Conservation (phyloP, 495 filamentous ascomycete species). For the Neurospora africana region DNA sequence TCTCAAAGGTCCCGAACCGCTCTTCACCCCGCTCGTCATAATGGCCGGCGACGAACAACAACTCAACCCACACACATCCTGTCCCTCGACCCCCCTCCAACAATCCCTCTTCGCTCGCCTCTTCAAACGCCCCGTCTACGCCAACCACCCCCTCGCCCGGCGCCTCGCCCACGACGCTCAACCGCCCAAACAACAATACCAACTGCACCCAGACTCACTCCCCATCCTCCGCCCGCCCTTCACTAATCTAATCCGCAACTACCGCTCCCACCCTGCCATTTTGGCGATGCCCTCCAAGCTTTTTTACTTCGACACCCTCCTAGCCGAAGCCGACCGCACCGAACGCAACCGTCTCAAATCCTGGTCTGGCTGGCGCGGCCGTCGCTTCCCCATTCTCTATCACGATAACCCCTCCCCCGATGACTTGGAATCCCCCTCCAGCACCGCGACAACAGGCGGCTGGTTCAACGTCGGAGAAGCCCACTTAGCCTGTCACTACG, state of each 20-base stretch:
- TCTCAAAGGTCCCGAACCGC: slow-evolving; percentile 9
- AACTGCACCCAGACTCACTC: slow-evolving; percentile 9
- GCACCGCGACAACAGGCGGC: slow-evolving; percentile 18
- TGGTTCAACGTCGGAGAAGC: slow-evolving; percentile 45
- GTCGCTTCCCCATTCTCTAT: slow-evolving; percentile 40
- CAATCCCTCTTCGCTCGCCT: slow-evolving; percentile 44
- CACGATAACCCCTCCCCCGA: slow-evolving; percentile 34
- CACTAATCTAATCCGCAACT: slow-evolving; percentile 46
- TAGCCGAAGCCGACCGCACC: slow-evolving; percentile 28
- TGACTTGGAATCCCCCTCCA: slow-evolving; percentile 36
- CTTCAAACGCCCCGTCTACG: slow-evolving; percentile 34
- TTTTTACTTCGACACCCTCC: slow-evolving; percentile 45
- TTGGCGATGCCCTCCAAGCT: slow-evolving; percentile 40
- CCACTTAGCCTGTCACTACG: slow-evolving; percentile 33
- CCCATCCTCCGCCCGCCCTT: slow-evolving; percentile 37
- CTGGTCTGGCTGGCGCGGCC: slow-evolving; percentile 41
- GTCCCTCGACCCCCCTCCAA: slow-evolving; percentile 26
- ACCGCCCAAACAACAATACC: background rate
- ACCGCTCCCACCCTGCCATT: slow-evolving; percentile 48
- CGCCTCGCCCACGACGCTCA: slow-evolving; percentile 3
- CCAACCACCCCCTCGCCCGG: slow-evolving; percentile 39
- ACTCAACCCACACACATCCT: slow-evolving; percentile 39
- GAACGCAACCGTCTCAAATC: slow-evolving; percentile 22
- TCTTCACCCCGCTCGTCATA: slow-evolving; percentile 33
- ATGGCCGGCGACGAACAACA: slow-evolving; percentile 50